Percentiles rank a stretch among this genome's conserved stretches.
These are phyloP conservation scores for Panus rudis DNA, from an alignment of 768 basidiomycete species.

Conservation along the genomic window DNA sequence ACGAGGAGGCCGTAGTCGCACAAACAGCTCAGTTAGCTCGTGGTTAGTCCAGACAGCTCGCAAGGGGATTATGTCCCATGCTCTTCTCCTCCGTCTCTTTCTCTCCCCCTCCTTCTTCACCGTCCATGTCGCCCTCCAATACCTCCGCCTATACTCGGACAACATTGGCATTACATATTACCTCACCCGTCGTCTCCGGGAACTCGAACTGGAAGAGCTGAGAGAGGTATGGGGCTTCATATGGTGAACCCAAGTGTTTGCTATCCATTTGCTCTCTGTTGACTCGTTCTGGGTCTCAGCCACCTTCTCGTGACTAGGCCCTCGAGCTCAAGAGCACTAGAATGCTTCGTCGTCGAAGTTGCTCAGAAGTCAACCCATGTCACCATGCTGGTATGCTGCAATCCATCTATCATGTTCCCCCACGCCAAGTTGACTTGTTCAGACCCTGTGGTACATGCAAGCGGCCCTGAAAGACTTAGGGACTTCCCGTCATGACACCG, in stretches of 20 bases:
- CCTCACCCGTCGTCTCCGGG: slow-evolving; percentile 65
- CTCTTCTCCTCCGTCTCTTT: slow-evolving; percentile 83
- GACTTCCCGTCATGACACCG: slow-evolving; percentile 46
- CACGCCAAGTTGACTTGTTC: slow-evolving; percentile 1
- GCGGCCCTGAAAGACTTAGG: slow-evolving; percentile 83
- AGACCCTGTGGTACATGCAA: slow-evolving; percentile 99
- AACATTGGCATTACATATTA: slow-evolving; percentile 92
- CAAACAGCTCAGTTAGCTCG: no score
- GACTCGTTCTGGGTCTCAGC: slow-evolving; percentile 35
- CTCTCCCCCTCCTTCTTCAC: slow-evolving; percentile 90
- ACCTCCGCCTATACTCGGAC: slow-evolving; percentile 74
- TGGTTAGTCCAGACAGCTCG: no score
- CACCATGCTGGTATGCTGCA: slow-evolving; percentile 79
- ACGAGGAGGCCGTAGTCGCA: no score
- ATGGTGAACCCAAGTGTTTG: slow-evolving; percentile 43
- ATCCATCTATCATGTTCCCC: neutral
- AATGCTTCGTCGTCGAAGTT: slow-evolving; percentile 86
- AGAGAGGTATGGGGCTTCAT: slow-evolving; percentile 87
- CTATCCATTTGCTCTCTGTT: slow-evolving; percentile 10
- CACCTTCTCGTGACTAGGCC: slow-evolving; percentile 93
- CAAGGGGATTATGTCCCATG: slow-evolving; percentile 72
- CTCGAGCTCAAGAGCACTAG: slow-evolving; percentile 85
- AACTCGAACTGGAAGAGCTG: slow-evolving; percentile 62
- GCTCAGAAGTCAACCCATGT: slow-evolving; percentile 91
- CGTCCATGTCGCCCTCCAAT: slow-evolving; percentile 87